Evolutionary conservation across 352 stramenopile species (phyloP), one percentile per base, ranked within the genome.

Genomic region (Pythium monospermum): DNA sequence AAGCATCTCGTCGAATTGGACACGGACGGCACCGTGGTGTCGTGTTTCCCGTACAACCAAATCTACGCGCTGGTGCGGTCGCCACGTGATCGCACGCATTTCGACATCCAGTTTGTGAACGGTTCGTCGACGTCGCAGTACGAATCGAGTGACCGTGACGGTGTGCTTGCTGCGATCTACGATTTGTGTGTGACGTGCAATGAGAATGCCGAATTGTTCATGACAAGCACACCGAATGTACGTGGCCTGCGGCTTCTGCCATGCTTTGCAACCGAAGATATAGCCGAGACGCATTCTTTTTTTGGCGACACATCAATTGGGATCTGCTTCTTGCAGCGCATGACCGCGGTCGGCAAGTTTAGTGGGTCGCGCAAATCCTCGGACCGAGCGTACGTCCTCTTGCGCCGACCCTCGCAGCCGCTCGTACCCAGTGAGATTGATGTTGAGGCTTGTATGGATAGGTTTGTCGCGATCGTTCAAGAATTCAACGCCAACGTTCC

Each of bases 401-500:
- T 55, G 53, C 53, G 45, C 22, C n/a, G n/a, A n/a, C n/a, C n/a
- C n/a, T n/a, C n/a, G n/a, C n/a, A n/a, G 36, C 6, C 23, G 38
- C 37, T 32, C 31, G 42, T 11, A 35, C 30, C 28, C 38, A 46
- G 38, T 46, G 53, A 30, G 53, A 45, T 25, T 61, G 45, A 61
- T 54, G 15, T 61, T 31, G 53, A 61, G 38, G 49, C 45, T 39
- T 51, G 28, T 33, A 48, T 53, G 21, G 28, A 19, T 61, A 92
- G 82, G 7, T 89, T 94, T 43, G 62, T 92, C 21, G 69, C 83
- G 38, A 92, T 92, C 54, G 81, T 85, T 15, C 66, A 76, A 38
- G 87, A 96, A 51, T 95, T 96, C 55, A 96, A 96, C 35, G 83
- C 86, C 11, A 96, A 96, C 44, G 85, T 96, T 0, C 79, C 85